Evolutionary conservation across 768 basidiomycete species (phyloP).

Genomic region (Dendrothele bispora): DNA sequence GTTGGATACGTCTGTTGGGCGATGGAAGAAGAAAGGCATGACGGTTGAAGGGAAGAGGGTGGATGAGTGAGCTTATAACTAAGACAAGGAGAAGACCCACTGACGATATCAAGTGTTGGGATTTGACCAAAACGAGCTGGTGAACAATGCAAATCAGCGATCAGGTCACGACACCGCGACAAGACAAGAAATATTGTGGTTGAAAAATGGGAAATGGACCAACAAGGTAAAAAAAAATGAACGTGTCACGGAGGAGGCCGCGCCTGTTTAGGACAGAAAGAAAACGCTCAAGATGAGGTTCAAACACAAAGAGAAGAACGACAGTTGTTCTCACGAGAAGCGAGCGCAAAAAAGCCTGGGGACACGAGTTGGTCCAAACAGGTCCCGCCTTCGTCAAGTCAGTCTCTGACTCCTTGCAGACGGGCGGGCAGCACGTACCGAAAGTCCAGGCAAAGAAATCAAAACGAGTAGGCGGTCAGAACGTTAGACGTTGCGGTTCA

Average conservation of each 20-base stretch:
- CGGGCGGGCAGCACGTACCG: too few relatives aligned
- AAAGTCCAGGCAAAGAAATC: too few relatives aligned
- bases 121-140: conserved; percentile 1
- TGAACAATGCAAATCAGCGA: conserved; percentile 30
- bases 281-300: conserved; percentile 27
- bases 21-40: conserved; percentile 16
- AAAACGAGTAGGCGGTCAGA: too few relatives aligned
- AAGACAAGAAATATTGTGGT: conserved; percentile 2
- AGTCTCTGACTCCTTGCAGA: conserved; percentile 1
- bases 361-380: conserved; percentile 55
- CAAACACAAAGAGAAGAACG: conserved; percentile 9
- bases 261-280: conserved; percentile 37
- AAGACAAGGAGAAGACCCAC: background rate
- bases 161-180: conserved; percentile 9
- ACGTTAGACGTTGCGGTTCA: too few relatives aligned
- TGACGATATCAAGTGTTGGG: background rate
- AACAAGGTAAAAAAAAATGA: conserved; percentile 58
- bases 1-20: conserved; percentile 39
- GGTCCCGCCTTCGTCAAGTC: conserved; percentile 29
- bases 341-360: conserved; percentile 43
- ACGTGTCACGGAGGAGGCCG: conserved; percentile 72
- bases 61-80: conserved; percentile 31
- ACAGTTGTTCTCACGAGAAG: conserved; percentile 37
- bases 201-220: conserved; percentile 12
- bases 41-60: conserved; percentile 15